These are phyloP conservation scores for Eutypa lata DNA, from an alignment of 2,329 filamentous ascomycete species.

Conservation along the genomic window DNA sequence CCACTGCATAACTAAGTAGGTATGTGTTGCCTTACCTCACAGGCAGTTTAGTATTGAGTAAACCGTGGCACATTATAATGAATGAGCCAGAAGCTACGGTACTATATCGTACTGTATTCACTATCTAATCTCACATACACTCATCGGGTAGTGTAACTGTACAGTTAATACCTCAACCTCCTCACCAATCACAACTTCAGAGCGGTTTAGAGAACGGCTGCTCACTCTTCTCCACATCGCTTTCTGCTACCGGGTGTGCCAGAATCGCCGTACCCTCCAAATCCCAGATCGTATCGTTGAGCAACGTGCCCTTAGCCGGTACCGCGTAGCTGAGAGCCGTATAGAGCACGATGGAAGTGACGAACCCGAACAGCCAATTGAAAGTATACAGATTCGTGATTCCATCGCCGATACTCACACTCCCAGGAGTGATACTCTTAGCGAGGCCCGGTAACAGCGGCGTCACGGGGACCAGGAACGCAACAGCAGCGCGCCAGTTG, in stretches of 20 bases:
- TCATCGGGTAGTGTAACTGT: too few relatives aligned
- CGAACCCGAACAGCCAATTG: constrained; percentile 64
- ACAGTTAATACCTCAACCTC: too few relatives aligned
- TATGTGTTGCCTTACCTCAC: too few relatives aligned
- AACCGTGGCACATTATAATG: too few relatives aligned
- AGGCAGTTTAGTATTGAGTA: too few relatives aligned
- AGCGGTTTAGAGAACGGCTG: neutral
- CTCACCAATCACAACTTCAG: neutral
- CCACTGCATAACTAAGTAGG: too few relatives aligned
- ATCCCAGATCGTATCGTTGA: constrained; percentile 39
- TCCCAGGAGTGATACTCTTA: constrained; percentile 34
- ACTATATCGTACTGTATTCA: too few relatives aligned
- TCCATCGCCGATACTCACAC: constrained; percentile 36
- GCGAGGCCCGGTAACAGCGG: constrained; percentile 56
- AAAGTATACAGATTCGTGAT: constrained; percentile 57
- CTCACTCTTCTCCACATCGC: constrained; percentile 8
- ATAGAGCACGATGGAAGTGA: constrained; percentile 54
- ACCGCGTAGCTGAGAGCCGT: constrained; percentile 43
- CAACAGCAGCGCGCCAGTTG: constrained; percentile 58
- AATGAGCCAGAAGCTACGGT: too few relatives aligned
- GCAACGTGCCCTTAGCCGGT: constrained; percentile 46
- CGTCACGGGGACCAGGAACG: constrained; percentile 54
- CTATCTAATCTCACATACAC: too few relatives aligned
- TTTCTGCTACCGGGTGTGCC: constrained; percentile 12
- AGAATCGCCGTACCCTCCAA: constrained; percentile 23